Base-by-base conservation (phyloP, 805 yeast species). In the Lipomyces starkeyi region DNA sequence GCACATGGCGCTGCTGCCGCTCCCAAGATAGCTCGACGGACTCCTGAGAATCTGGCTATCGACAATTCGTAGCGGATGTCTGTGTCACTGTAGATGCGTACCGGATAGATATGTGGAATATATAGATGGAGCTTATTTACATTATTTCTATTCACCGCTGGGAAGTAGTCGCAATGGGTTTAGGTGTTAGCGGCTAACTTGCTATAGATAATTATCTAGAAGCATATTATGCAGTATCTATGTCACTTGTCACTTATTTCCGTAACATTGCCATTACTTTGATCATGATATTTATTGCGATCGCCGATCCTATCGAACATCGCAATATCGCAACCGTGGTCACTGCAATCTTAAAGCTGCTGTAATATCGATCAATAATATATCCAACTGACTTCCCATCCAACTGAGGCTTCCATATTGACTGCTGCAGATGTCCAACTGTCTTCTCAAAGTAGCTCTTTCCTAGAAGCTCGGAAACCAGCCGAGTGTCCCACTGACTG, bases 391-490 rank as follows among this genome's bases (percentile, higher is more conserved):
- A 49, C 11, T 25, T 40, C 35, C 32, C 22, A 3, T 17, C 43
- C 25, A 13, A n/a, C 3, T 8, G 17, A n/a, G 20, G 8, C 35
- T 17, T 59, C 62, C 62, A 59, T 40, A 25, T n/a, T 14, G 62
- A 29, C 27, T 27, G 47, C 47, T 25, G 62, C 14, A 14, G 13
- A 22, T 43, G 17, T 32, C 54, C 22, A 20, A 27, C 56, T 9
- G n/a, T 47, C 58, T 25, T 22, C 32, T 66, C 67, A 52, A 37
- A 65, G 20, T 29, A 34, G 9, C 34, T 53, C 47, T 61, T 63
- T 1, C 70, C 70, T 2, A 67, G 55, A 7, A 67, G 43, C 59
- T 35, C 59, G 8, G 62, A n/a, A n/a, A 69, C 25, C 1, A 61
- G 25, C 47, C 62, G 58, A 3, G 67, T 62, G 55, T 66, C 72